These are phyloP conservation scores for Gypsophila paniculata DNA, from an alignment of 179 eudicot species.

Conservation along the genomic window DNA sequence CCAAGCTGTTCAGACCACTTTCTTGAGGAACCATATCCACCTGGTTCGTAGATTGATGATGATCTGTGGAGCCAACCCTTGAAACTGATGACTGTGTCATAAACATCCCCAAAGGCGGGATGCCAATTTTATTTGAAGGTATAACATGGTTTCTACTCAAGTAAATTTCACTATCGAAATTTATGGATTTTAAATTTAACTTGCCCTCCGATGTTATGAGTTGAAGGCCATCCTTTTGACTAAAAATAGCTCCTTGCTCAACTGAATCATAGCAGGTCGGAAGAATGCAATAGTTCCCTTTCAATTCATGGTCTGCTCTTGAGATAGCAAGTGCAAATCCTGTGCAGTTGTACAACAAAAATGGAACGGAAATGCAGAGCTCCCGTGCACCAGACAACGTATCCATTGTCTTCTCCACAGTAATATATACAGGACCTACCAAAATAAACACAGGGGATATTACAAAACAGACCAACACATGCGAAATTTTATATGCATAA, in stretches of 20 bases:
- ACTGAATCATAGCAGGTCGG: slow-evolving; percentile 77
- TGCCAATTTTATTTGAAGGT: slow-evolving; percentile 29
- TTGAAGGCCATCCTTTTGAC: slow-evolving; percentile 64
- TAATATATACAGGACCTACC: slow-evolving; percentile 63
- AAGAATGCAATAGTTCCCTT: slow-evolving; percentile 48
- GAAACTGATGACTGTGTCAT: slow-evolving; percentile 29
- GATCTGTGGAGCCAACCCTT: slow-evolving; percentile 21
- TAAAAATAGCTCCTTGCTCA: slow-evolving; percentile 39
- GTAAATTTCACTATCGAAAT: slow-evolving; percentile 23
- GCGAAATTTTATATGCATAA: neutral
- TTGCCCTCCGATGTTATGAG: slow-evolving; percentile 44
- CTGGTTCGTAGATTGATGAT: slow-evolving; percentile 25
- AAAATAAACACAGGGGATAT: slow-evolving; percentile 16
- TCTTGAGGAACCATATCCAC: slow-evolving; percentile 25
- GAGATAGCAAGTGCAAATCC: slow-evolving; percentile 60
- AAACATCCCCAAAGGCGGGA: slow-evolving; percentile 23
- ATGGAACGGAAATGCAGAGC: slow-evolving; percentile 77
- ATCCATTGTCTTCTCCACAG: slow-evolving; percentile 81
- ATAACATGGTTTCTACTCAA: slow-evolving; percentile 33
- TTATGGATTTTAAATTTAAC: slow-evolving; percentile 28
- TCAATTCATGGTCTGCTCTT: slow-evolving; percentile 46
- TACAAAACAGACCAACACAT: slow-evolving; percentile 7
- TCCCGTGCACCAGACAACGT: slow-evolving; percentile 89
- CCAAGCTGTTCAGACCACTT: slow-evolving; percentile 19
- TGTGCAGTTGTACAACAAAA: slow-evolving; percentile 78